Conservation (phyloP, 139 green algal species). For the Tetradesmus lagerheimii region DNA sequence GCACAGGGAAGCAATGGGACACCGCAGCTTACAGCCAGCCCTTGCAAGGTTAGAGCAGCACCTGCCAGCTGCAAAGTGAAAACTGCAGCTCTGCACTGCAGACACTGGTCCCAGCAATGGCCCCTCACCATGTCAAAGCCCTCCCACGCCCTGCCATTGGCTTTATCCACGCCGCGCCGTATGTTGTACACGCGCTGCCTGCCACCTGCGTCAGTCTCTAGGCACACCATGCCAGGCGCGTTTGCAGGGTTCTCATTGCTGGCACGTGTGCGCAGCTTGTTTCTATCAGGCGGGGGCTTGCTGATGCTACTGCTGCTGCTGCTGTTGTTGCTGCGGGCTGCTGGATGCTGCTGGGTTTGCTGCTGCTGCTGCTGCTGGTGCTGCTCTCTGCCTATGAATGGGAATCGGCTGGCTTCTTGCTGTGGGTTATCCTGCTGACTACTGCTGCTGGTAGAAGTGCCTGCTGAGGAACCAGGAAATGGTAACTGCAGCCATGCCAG, state of each 20-base stretch:
- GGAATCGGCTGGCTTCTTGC: constrained; percentile 13
- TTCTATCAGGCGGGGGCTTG: constrained; percentile 1
- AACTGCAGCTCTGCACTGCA: too few species aligned
- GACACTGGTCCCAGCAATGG: neutral
- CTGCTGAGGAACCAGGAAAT: neutral
- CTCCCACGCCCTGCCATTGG: constrained; percentile 9
- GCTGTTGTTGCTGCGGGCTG: constrained; percentile 22
- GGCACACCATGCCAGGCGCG: constrained; percentile 45
- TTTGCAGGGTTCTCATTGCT: constrained; percentile 24
- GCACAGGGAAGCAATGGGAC: too few species aligned
- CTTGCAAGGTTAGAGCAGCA: too few species aligned
- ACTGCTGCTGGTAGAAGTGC: neutral
- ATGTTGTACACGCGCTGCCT: constrained; percentile 58
- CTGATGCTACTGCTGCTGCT: constrained; percentile 2
- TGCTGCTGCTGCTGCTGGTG: constrained; percentile 15
- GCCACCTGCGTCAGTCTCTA: constrained; percentile 57
- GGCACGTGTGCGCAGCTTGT: constrained; percentile 31
- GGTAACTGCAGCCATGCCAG: constrained; percentile 1
- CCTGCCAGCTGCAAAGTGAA: too few species aligned
- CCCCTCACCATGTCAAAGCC: constrained; percentile 69
- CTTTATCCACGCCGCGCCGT: constrained; percentile 20
- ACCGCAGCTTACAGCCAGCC: too few species aligned
- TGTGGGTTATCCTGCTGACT: neutral
- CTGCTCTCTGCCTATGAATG: neutral
- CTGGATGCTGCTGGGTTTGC: constrained; percentile 7